Base-by-base conservation (phyloP, 176 grass and related monocot genomes). In the Oryza coarctata region DNA sequence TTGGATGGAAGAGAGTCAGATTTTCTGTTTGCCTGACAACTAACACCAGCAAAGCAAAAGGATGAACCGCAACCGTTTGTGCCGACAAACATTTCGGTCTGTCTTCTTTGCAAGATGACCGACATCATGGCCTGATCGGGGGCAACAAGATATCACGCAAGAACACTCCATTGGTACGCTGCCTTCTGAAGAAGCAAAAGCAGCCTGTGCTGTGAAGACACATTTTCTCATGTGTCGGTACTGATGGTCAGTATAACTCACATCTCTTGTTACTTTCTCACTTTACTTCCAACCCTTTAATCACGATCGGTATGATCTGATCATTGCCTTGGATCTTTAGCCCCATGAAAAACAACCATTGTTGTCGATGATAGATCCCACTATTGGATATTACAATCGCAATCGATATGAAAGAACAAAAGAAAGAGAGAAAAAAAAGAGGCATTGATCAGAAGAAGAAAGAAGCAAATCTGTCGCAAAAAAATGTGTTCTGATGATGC, bases 191-290 rank as follows among this genome's bases (percentile, higher is more conserved):
- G 64, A 82, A 80, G 86, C 83, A 77, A 88, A 83, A 85, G 78
- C 2, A 75, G n/a, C 17, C 26, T 63, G 52, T 65, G 66, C 30
- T 71, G 71, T 73, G 50, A 78, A 70, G 68, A 87, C 26, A 61
- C 79, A 73, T 87, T 91, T 73, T 26, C 22, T 89, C 84, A 89
- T 89, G 87, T 97, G 89, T 44, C 3, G 0, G 27, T 84, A 89
- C 80, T 85, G 73, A 91, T 87, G 73, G 89, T 87, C 70, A 94
- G 84, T 87, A 22, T 87, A 83, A 49, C 67, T 87, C 80, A 89
- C 86, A 76, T 44, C 71, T 88, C 15, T 33, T 49, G 26, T 10
- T 61, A 14, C 78, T 86, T 86, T 83, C 27, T 75, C 34, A 3
- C 86, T 91, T 89, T 84, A 40, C 61, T 47, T 30, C 58, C 17